A percentile compares a stretch with the other conserved stretches of the same genome.
These are phyloP conservation scores for Hymenoscyphus linearis DNA, from an alignment of 2,329 filamentous ascomycete genomes.

Conservation along the genomic window DNA sequence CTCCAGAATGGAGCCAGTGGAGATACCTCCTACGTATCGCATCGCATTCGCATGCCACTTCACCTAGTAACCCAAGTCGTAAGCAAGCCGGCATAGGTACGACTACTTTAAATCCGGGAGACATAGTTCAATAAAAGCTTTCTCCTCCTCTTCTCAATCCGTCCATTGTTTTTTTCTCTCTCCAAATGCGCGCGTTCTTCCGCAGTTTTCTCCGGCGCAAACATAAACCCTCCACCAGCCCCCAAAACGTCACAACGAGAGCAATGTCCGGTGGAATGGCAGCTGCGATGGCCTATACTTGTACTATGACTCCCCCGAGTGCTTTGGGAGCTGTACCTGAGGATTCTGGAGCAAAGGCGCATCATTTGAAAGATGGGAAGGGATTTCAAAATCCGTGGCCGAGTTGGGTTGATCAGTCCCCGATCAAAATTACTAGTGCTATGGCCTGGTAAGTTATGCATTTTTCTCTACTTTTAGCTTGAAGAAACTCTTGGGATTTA, in stretches of 20 bases:
- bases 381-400: slow-evolving; percentile 55
- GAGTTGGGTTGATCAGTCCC: slow-evolving; percentile 40
- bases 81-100: not conserved
- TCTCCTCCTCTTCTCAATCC: slow-evolving; percentile 3
- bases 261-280: slow-evolving; percentile 22
- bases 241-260: slow-evolving; percentile 4
- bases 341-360: slow-evolving; percentile 37
- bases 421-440: slow-evolving; percentile 30
- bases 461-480: not conserved
- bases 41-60: not conserved
- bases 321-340: slow-evolving; percentile 28
- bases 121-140: not conserved
- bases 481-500: not conserved
- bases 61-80: not conserved
- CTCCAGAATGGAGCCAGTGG: not conserved
- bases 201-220: slow-evolving; percentile 20
- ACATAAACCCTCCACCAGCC: not conserved
- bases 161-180: slow-evolving; percentile 36
- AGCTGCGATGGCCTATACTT: slow-evolving; percentile 23
- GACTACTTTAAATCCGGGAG: not conserved
- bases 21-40: too few relatives aligned
- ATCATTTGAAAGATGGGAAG: slow-evolving; percentile 48
- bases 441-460: slow-evolving; percentile 35
- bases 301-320: slow-evolving; percentile 21
- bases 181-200: slow-evolving; percentile 41